Evolutionary conservation across 306 rosid genomes (phyloP).

Genomic region (Senna siamea): DNA sequence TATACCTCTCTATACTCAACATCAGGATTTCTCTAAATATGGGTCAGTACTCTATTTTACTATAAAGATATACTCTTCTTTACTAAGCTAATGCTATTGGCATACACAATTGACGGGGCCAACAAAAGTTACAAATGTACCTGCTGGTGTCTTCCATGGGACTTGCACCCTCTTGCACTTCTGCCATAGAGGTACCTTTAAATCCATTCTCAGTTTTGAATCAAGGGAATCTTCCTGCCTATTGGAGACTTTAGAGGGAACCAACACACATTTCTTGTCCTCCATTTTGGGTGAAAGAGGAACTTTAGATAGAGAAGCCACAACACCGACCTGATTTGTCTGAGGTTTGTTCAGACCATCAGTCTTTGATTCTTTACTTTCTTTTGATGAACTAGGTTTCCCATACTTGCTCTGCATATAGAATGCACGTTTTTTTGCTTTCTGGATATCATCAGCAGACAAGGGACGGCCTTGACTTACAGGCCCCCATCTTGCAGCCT

Average conservation of each 20-base stretch:
- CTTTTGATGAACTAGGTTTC: conserved; percentile 58
- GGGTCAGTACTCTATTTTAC: conserved; percentile 21
- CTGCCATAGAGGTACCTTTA: conserved; percentile 64
- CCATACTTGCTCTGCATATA: conserved; percentile 83
- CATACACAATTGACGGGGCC: conserved; percentile 42
- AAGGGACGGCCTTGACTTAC: conserved; percentile 80
- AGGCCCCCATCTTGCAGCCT: conserved; percentile 56
- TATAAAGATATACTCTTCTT: not conserved
- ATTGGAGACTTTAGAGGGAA: conserved; percentile 47
- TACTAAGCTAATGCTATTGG: conserved; percentile 40
- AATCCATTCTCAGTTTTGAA: conserved; percentile 55
- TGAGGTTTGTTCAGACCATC: conserved; percentile 52
- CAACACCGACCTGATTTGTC: conserved; percentile 44
- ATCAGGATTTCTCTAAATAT: conserved; percentile 23
- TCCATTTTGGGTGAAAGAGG: conserved; percentile 50
- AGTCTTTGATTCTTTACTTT: conserved; percentile 57
- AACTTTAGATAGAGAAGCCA: conserved; percentile 53
- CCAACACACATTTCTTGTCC: conserved; percentile 50
- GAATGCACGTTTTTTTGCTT: conserved; percentile 90
- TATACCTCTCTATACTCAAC: conserved; percentile 37
- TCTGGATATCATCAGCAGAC: conserved; percentile 97
- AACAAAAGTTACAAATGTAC: conserved; percentile 58
- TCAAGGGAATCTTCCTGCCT: conserved; percentile 50
- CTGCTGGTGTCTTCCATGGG: conserved; percentile 86
- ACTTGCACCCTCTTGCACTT: conserved; percentile 69